A percentile compares a stretch with the other conserved stretches of the same genome.
phyloP scores from a whole-genome alignment of 495 filamentous ascomycete genomes.

The Neurospora intermedia region DNA sequence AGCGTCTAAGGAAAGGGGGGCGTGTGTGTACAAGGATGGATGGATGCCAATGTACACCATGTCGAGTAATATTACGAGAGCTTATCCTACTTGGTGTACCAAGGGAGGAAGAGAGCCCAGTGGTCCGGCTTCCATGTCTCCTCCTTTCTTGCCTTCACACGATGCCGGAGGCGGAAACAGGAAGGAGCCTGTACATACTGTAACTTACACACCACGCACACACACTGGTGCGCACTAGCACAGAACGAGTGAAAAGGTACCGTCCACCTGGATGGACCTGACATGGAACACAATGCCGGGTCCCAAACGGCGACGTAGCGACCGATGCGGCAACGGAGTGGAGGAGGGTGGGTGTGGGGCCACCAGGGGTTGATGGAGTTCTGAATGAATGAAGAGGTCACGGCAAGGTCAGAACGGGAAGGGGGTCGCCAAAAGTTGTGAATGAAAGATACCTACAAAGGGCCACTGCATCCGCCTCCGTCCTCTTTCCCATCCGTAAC shows the following conservation, averaged over 20 bases:
- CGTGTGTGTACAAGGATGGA: not conserved
- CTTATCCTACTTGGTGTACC: not conserved
- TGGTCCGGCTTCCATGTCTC: not conserved
- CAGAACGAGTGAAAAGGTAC: not conserved
- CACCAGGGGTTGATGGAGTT: not conserved
- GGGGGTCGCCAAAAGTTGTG: not conserved
- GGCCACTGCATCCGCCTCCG: not conserved
- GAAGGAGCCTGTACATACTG: not conserved
- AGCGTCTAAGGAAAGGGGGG: constrained; percentile 6
- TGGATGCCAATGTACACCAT: not conserved
- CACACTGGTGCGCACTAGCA: not conserved
- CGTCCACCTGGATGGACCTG: not conserved
- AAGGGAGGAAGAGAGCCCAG: constrained; percentile 1
- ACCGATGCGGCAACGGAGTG: not conserved
- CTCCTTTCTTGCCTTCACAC: not conserved
- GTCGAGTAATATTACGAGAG: not conserved
- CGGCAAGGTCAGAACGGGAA: not conserved
- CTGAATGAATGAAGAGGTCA: not conserved
- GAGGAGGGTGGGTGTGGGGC: not conserved
- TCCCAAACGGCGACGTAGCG: constrained; percentile 1
- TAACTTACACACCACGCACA: not conserved
- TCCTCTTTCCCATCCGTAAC: not conserved
- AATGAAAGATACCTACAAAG: not conserved
- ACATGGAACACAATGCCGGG: not conserved
- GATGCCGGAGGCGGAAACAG: constrained; percentile 9